Percentiles rank a stretch among this genome's conserved stretches.
Evolutionary conservation across 352 stramenopile genomes (phyloP).

Genomic region (Phytophthora quininea): DNA sequence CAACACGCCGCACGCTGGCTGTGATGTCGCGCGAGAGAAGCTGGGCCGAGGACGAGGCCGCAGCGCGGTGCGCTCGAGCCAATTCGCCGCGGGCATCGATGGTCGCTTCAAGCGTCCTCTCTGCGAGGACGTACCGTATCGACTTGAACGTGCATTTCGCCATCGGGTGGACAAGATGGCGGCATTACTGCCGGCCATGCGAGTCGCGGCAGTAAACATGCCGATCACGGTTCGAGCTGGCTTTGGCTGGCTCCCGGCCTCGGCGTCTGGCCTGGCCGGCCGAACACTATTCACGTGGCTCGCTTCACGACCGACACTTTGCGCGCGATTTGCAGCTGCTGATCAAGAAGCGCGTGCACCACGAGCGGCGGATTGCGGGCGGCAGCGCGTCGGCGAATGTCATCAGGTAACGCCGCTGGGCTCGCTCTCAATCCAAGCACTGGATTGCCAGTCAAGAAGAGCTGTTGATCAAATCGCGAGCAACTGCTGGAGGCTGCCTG

Average conservation of each 20-base stretch:
- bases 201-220: conserved; percentile 26
- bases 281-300: conserved; percentile 27
- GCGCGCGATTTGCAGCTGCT: conserved; percentile 11
- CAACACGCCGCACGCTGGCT: not conserved
- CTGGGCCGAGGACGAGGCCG: not conserved
- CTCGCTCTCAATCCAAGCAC: no score
- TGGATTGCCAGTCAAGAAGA: no score
- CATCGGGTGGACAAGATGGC: not conserved
- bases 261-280: not conserved
- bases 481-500: not conserved
- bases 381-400: conserved; percentile 1
- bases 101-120: not conserved
- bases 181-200: conserved; percentile 33
- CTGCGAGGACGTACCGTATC: not conserved
- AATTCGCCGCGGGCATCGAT: no score
- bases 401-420: conserved; percentile 13
- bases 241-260: conserved; percentile 3
- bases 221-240: conserved; percentile 14
- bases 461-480: not conserved
- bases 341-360: not conserved
- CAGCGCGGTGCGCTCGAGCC: no score
- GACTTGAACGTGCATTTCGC: not conserved
- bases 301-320: not conserved
- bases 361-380: not conserved
- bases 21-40: conserved; percentile 2